A percentile compares a stretch with the other conserved stretches of the same genome.
Conservation (phyloP, 768 basidiomycete genomes). For the Tulasnella sp. region DNA sequence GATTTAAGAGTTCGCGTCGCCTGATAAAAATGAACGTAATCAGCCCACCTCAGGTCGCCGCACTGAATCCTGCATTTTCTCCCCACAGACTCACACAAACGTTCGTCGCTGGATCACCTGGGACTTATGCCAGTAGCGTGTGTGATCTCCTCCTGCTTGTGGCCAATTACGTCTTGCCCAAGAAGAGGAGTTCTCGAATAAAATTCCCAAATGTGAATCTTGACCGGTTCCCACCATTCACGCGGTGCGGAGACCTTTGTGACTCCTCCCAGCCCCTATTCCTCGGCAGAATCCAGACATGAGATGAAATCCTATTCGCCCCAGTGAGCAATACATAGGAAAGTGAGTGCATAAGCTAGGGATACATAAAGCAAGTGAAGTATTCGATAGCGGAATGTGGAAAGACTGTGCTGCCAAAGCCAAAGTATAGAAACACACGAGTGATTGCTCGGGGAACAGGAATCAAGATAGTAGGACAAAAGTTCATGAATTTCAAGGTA, state of each 20-base stretch:
- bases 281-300: too few species aligned
- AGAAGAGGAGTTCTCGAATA: neutral
- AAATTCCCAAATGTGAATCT: constrained; percentile 1
- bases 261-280: neutral
- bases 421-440: neutral
- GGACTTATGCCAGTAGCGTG: neutral
- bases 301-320: too few species aligned
- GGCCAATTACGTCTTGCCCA: neutral
- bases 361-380: neutral
- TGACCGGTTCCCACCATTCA: neutral
- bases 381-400: neutral
- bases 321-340: neutral
- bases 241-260: neutral
- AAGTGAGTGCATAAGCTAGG: neutral
- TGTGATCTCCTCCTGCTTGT: neutral
- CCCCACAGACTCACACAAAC: neutral
- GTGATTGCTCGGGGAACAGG: neutral
- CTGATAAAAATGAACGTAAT: constrained; percentile 6
- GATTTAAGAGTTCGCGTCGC: neutral
- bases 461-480: too few species aligned
- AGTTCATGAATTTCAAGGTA: too few species aligned
- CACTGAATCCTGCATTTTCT: neutral
- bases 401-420: too few species aligned
- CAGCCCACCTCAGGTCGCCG: neutral
- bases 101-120: neutral